Conservation (phyloP, 257 asterid species). For the Petunia secreta region DNA sequence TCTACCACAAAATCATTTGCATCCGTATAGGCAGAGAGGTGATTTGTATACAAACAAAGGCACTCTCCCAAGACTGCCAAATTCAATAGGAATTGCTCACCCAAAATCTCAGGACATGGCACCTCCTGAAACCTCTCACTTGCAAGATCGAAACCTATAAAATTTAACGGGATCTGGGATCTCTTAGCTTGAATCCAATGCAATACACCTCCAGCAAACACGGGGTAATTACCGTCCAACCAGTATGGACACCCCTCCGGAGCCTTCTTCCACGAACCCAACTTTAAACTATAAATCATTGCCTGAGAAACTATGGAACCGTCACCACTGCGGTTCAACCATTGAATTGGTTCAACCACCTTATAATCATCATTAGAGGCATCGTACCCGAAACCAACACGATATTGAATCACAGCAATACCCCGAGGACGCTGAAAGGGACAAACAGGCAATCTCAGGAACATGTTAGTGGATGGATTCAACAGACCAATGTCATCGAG, state of each 20-base stretch:
- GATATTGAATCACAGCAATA: not conserved
- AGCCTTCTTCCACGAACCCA: slow-evolving; percentile 47
- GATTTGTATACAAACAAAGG: slow-evolving; percentile 41
- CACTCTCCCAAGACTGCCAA: slow-evolving; percentile 51
- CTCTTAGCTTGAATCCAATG: slow-evolving; percentile 44
- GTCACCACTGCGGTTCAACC: slow-evolving; percentile 32
- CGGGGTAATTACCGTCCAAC: slow-evolving; percentile 54
- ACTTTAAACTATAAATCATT: slow-evolving; percentile 50
- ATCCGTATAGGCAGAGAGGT: too few species aligned
- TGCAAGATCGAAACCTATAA: slow-evolving; percentile 55
- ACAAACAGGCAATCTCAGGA: slow-evolving; percentile 44
- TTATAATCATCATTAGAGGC: slow-evolving; percentile 32
- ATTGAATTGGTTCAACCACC: slow-evolving; percentile 45
- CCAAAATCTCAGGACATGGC: not conserved
- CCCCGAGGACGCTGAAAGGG: slow-evolving; percentile 12
- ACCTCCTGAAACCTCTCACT: slow-evolving; percentile 45
- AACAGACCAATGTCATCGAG: slow-evolving; percentile 35
- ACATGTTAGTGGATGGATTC: slow-evolving; percentile 26
- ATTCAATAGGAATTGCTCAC: slow-evolving; percentile 30
- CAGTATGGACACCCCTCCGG: slow-evolving; percentile 38
- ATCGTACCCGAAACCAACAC: slow-evolving; percentile 55
- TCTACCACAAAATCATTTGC: not conserved
- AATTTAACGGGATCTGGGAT: slow-evolving; percentile 24
- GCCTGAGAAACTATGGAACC: slow-evolving; percentile 40
- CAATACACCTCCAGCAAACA: slow-evolving; percentile 47